These are phyloP conservation scores for Hyaloscypha variabilis DNA, from an alignment of 495 filamentous ascomycete genomes.

Conservation along the genomic window DNA sequence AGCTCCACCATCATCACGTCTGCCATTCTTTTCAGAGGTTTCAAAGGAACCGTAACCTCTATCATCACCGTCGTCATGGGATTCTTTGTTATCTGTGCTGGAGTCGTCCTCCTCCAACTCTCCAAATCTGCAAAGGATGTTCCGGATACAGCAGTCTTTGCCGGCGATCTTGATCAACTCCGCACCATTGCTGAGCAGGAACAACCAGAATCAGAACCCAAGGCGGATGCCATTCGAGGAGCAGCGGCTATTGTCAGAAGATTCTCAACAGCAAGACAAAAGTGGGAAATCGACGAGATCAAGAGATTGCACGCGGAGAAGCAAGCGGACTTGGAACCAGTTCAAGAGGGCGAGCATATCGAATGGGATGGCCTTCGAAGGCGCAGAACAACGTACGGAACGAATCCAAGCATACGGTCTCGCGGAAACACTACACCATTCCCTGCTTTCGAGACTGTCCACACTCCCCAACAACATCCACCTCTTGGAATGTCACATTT, in stretches of 20 bases:
- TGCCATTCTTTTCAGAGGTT: slow-evolving; percentile 89
- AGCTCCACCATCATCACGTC: slow-evolving; percentile 93
- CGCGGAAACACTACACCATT: slow-evolving; percentile 25
- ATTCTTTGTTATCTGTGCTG: slow-evolving; percentile 91
- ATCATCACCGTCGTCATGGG: slow-evolving; percentile 92
- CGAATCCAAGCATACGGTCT: slow-evolving; percentile 33
- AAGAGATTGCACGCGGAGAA: slow-evolving; percentile 79
- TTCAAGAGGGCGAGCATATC: slow-evolving; percentile 73
- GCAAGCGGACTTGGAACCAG: slow-evolving; percentile 71
- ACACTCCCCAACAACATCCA: slow-evolving; percentile 43
- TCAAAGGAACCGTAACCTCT: slow-evolving; percentile 79
- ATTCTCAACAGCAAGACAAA: slow-evolving; percentile 74
- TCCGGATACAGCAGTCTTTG: slow-evolving; percentile 89
- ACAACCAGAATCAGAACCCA: slow-evolving; percentile 92
- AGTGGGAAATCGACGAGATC: slow-evolving; percentile 80
- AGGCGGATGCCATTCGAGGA: slow-evolving; percentile 94
- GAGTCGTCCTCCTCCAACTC: slow-evolving; percentile 95
- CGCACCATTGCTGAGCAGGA: slow-evolving; percentile 93
- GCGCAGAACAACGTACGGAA: slow-evolving; percentile 70
- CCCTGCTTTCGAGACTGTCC: slow-evolving; percentile 38
- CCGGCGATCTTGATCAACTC: slow-evolving; percentile 91
- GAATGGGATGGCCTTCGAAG: slow-evolving; percentile 95
- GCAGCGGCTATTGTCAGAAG: slow-evolving; percentile 86
- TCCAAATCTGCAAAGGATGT: slow-evolving; percentile 98
- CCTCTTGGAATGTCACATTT: slow-evolving; percentile 89